These are phyloP conservation scores for Kuraishia molischiana DNA, from an alignment of 805 yeast species.

Conservation along the genomic window DNA sequence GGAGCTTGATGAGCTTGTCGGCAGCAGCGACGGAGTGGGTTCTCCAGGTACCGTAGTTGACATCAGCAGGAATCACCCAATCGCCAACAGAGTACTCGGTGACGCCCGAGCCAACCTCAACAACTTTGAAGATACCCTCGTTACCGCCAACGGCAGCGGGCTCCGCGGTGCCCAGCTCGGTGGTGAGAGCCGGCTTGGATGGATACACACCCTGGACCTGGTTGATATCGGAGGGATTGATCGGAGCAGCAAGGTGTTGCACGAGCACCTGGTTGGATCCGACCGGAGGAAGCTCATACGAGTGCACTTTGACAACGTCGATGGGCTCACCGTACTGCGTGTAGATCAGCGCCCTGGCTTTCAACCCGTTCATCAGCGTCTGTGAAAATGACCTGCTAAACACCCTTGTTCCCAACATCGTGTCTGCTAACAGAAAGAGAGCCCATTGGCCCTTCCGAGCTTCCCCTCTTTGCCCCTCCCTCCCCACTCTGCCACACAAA, in stretches of 20 bases:
- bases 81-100: slow-evolving; percentile 53
- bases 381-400: neutral
- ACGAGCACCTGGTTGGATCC: slow-evolving; percentile 42
- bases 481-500: no score
- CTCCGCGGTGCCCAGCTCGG: slow-evolving; percentile 43
- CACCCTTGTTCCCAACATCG: neutral
- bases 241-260: slow-evolving; percentile 68
- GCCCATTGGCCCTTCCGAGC: no score
- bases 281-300: slow-evolving; percentile 39
- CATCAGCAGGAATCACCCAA: slow-evolving; percentile 73
- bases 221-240: slow-evolving; percentile 85
- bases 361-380: slow-evolving; percentile 6
- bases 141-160: slow-evolving; percentile 88
- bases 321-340: slow-evolving; percentile 58
- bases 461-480: no score
- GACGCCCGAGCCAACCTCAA: slow-evolving; percentile 55
- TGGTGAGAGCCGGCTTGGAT: slow-evolving; percentile 51
- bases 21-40: slow-evolving; percentile 54
- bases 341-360: slow-evolving; percentile 57
- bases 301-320: slow-evolving; percentile 42
- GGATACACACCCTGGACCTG: slow-evolving; percentile 87
- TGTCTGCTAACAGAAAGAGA: no score
- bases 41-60: slow-evolving; percentile 93
- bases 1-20: slow-evolving; percentile 46
- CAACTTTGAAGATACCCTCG: slow-evolving; percentile 84